These are phyloP conservation scores for Thalassiosira hispida DNA, from an alignment of 352 stramenopile genomes.

Conservation along the genomic window DNA sequence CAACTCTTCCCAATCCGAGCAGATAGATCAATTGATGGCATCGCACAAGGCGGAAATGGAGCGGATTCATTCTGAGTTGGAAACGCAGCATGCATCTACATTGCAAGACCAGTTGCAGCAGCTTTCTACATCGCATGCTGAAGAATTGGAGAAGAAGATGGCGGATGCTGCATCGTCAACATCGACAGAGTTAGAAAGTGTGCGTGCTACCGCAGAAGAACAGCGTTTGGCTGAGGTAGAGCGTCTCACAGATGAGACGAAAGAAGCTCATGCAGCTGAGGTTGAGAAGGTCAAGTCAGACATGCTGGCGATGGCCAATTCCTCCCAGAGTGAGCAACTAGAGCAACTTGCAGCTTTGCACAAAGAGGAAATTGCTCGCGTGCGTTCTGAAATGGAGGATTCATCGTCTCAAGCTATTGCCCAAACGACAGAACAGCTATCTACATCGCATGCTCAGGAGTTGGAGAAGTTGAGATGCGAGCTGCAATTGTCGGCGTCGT, in stretches of 20 bases:
- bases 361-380: constrained; percentile 14
- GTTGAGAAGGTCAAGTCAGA: constrained; percentile 18
- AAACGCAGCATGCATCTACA: constrained; percentile 40
- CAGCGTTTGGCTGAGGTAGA: not conserved
- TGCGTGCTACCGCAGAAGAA: constrained; percentile 27
- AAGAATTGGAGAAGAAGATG: constrained; percentile 24
- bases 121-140: constrained; percentile 16
- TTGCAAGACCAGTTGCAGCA: constrained; percentile 60
- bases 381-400: constrained; percentile 32
- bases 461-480: constrained; percentile 32
- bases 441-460: constrained; percentile 26
- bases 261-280: constrained; percentile 8
- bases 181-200: constrained; percentile 9
- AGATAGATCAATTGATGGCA: constrained; percentile 37
- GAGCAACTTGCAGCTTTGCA: constrained; percentile 26
- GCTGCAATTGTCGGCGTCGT: not conserved
- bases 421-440: constrained; percentile 30
- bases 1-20: constrained; percentile 43
- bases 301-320: constrained; percentile 3
- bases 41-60: constrained; percentile 40
- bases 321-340: constrained; percentile 5
- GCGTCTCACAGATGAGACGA: not conserved
- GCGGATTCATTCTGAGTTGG: constrained; percentile 29
- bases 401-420: constrained; percentile 19
- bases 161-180: not conserved